A percentile compares a stretch with the other conserved stretches of the same genome.
phyloP scores from a whole-genome alignment of 2,329 filamentous ascomycete genomes.

The Salinomyces thailandicus region DNA sequence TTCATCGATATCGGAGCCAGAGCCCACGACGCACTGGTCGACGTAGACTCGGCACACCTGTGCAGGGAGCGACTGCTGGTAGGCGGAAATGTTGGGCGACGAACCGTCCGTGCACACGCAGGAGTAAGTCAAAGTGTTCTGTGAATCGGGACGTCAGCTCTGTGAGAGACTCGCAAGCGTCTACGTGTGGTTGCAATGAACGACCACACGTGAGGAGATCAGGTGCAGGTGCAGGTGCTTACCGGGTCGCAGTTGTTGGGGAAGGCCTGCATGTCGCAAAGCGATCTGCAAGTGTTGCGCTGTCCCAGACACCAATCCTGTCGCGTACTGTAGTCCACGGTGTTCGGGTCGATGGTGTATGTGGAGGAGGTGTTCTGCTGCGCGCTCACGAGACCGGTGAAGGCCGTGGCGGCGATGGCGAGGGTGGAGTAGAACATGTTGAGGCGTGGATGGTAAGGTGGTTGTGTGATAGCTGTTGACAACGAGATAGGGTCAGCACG shows the following conservation, averaged over 20 bases:
- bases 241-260: slow-evolving; percentile 49
- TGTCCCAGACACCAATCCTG: slow-evolving; percentile 49
- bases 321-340: slow-evolving; percentile 28
- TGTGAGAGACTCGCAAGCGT: too few species aligned
- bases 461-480: not conserved
- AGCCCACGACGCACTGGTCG: slow-evolving; percentile 29
- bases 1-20: slow-evolving; percentile 28
- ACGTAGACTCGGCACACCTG: slow-evolving; percentile 48
- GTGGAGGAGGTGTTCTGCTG: slow-evolving; percentile 32
- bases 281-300: slow-evolving; percentile 48
- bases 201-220: too few species aligned
- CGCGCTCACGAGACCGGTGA: slow-evolving; percentile 36
- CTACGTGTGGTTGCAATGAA: not conserved
- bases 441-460: slow-evolving; percentile 3
- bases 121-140: slow-evolving; percentile 41
- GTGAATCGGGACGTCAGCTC: slow-evolving; percentile 1
- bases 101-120: slow-evolving; percentile 50
- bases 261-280: slow-evolving; percentile 43
- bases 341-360: slow-evolving; percentile 30
- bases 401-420: slow-evolving; percentile 37
- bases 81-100: slow-evolving; percentile 45
- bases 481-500: not conserved
- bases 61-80: slow-evolving; percentile 49
- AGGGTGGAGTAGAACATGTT: slow-evolving; percentile 39
- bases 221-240: slow-evolving; percentile 27